phyloP scores from a whole-genome alignment of 73 alveolate genomes.

The Loxodes magnus region DNA sequence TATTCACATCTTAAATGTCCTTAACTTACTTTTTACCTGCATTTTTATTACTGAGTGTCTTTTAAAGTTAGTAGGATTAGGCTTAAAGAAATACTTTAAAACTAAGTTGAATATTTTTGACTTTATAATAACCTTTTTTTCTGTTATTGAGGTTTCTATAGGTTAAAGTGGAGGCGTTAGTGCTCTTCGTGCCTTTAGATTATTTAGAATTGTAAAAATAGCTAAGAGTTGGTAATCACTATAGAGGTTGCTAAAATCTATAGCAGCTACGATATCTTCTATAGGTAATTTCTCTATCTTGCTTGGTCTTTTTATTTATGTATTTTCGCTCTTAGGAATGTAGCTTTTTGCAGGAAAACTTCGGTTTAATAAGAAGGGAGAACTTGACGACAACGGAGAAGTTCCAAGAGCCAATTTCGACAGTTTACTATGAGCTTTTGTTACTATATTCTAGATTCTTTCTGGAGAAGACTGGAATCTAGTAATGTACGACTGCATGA shows the following conservation, averaged over 20 bases:
- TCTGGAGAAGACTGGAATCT: constrained; percentile 51
- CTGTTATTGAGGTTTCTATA: too few relatives aligned
- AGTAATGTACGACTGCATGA: constrained; percentile 24
- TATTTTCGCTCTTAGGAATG: constrained; percentile 90
- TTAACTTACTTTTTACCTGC: constrained; percentile 10
- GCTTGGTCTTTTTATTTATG: constrained; percentile 76
- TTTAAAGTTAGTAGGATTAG: constrained; percentile 43
- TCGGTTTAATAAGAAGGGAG: constrained; percentile 14
- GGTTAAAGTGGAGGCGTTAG: constrained; percentile 42
- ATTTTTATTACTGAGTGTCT: constrained; percentile 36
- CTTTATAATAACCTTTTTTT: too few relatives aligned
- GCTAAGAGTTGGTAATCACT: constrained; percentile 58
- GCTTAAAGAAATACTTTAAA: constrained; percentile 29
- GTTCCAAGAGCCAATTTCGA: constrained; percentile 43
- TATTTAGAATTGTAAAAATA: constrained; percentile 80
- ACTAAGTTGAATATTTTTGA: constrained; percentile 56
- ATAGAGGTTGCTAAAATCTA: constrained; percentile 54
- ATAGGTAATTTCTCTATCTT: constrained; percentile 50
- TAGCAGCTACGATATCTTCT: constrained; percentile 17
- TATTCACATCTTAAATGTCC: constrained; percentile 5
- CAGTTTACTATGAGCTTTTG: constrained; percentile 39
- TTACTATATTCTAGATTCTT: constrained; percentile 24
- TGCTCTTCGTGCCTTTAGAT: constrained; percentile 79
- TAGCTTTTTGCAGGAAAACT: constrained; percentile 77
- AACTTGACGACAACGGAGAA: too few relatives aligned